phyloP scores from a whole-genome alignment of 1,139 yeast species.

The Scheffersomyces titani region DNA sequence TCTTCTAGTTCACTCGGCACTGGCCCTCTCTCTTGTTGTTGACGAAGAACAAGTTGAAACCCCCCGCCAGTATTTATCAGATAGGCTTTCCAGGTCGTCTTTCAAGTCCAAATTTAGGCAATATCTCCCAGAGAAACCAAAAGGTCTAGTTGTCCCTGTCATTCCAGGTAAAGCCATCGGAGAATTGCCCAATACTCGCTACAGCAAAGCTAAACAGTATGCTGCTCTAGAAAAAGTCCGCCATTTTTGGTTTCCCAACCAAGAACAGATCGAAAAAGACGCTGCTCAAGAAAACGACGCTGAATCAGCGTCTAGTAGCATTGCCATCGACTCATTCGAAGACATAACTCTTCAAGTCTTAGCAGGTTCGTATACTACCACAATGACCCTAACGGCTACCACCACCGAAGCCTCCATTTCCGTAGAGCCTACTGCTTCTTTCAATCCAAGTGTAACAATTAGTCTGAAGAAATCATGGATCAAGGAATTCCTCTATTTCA shows the following conservation, averaged over 20 bases:
- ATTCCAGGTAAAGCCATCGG: constrained; percentile 4
- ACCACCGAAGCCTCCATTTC: neutral
- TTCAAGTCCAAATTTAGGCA: neutral
- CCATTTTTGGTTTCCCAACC: neutral
- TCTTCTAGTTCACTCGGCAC: neutral
- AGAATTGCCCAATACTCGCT: neutral
- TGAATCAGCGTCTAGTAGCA: neutral
- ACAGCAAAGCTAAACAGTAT: constrained; percentile 1
- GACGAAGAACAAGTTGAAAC: constrained; percentile 1
- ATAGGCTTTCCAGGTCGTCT: neutral
- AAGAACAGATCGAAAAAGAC: neutral
- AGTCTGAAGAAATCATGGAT: constrained; percentile 17
- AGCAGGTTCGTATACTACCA: neutral
- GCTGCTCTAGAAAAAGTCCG: neutral
- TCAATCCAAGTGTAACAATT: constrained; percentile 5
- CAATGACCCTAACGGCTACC: neutral
- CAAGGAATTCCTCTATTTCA: constrained; percentile 14
- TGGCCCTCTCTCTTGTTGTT: neutral
- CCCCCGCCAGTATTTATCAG: neutral
- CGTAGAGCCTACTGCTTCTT: neutral
- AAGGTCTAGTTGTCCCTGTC: neutral
- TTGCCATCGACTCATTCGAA: neutral
- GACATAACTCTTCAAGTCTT: neutral
- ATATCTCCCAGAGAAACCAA: neutral
- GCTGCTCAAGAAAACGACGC: neutral